Evolutionary conservation across 208 protist species (phyloP), one percentile per base, ranked within the genome.

Genomic region (Trypanosoma avium): DNA sequence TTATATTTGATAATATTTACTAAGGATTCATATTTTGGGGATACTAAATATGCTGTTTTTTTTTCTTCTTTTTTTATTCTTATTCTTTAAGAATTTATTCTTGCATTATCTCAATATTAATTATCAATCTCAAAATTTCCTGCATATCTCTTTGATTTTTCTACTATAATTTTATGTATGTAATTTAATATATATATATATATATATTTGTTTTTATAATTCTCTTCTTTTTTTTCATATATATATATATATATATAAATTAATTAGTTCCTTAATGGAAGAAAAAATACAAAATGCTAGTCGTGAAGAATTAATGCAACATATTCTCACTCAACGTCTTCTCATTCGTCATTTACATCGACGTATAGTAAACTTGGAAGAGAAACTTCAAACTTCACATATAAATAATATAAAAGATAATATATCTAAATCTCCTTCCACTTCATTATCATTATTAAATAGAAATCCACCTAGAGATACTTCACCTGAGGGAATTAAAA

Each of bases 291-390:
- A 33, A 19, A 50, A 57, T 26, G 84, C 84, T 10, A 76, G 61
- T 8, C 70, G 79, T 0, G 81, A 83, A 64, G 84, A 91, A 59
- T 70, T 88, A 3, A 50, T 83, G 22, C 68, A 79, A 38, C 81
- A 87, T 64, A 74, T 91, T 45, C 64, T 52, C 21, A 69, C 82
- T 0, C 84, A 91, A 64, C 75, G 79, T 6, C 73, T 77, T 45
- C 52, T 91, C 33, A 91, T 91, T 58, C 70, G 77, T 13, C 77
- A 80, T 10, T 72, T 91, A 27, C 75, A 88, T 53, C 65, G 61
- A 0, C 77, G 78, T 12, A 65, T 91, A 26, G 42, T 86, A 0
- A 75, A 88, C 17, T 54, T 91, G 15, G 81, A 91, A 66, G 42
- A 49, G 26, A 46, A 57, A 21, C 45, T 61, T 45, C 22, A 4